Conservation (phyloP, 1,284 basidiomycete species). For the Cryptococcus amylolentus region DNA sequence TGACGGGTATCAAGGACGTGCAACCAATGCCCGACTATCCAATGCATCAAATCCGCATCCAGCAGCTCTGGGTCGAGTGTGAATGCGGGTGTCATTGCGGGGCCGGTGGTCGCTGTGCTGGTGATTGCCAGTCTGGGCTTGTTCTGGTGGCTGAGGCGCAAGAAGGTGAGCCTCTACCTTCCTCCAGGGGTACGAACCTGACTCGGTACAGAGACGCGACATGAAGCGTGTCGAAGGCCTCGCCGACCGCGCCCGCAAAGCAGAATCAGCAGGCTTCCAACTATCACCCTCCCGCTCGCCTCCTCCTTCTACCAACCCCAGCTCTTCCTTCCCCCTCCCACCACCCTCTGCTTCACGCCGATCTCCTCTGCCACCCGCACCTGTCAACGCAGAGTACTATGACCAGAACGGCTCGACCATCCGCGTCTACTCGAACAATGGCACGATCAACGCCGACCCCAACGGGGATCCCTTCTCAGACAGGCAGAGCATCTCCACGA, state of each 20-base stretch:
- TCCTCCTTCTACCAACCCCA: constrained; percentile 21
- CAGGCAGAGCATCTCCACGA: constrained; percentile 37
- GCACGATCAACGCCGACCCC: constrained; percentile 42
- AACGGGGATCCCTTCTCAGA: constrained; percentile 46
- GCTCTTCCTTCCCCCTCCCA: constrained; percentile 9
- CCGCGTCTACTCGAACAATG: constrained; percentile 34
- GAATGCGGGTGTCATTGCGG: constrained; percentile 48
- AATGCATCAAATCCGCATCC: constrained; percentile 32
- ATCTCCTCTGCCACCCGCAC: constrained; percentile 31
- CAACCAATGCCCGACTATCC: constrained; percentile 39
- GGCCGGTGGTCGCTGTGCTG: constrained; percentile 47
- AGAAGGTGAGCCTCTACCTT: constrained; percentile 39
- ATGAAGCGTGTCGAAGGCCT: constrained; percentile 44
- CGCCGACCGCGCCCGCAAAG: constrained; percentile 44
- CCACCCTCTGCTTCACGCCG: constrained; percentile 11
- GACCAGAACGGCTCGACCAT: constrained; percentile 34
- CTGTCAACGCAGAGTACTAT: constrained; percentile 37
- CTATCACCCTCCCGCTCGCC: constrained; percentile 36
- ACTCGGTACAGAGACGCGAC: constrained; percentile 36
- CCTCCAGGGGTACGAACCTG: not conserved
- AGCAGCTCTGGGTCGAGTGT: constrained; percentile 19
- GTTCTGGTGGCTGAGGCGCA: constrained; percentile 47
- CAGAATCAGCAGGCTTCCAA: constrained; percentile 46
- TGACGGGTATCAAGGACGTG: constrained; percentile 33
- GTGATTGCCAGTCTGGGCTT: constrained; percentile 41